These are phyloP conservation scores for Erysimum cheiri DNA, from an alignment of 441 rosid species.

Conservation along the genomic window DNA sequence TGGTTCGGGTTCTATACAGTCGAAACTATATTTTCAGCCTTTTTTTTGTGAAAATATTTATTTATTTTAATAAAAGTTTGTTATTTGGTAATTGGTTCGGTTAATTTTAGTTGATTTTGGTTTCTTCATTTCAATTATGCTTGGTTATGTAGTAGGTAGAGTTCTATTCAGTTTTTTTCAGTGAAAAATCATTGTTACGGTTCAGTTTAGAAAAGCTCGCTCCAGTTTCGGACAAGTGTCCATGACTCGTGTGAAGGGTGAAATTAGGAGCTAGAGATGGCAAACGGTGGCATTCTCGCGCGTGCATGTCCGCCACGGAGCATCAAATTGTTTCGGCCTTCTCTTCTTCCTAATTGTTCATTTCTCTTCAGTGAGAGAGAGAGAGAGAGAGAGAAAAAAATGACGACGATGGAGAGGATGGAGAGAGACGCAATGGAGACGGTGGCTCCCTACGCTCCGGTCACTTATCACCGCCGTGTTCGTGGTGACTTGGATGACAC, in stretches of 20 bases:
- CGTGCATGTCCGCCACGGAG: conserved; percentile 42
- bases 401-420: conserved; percentile 36
- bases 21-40: not conserved
- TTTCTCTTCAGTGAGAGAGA: no score
- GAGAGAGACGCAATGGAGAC: conserved; percentile 64
- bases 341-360: conserved; percentile 20
- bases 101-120: not conserved
- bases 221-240: conserved; percentile 27
- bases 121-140: not conserved
- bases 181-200: not conserved
- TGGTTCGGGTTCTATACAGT: not conserved
- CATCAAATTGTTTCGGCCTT: conserved; percentile 11
- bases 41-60: not conserved
- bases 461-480: conserved; percentile 65
- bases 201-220: not conserved
- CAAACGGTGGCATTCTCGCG: conserved; percentile 26
- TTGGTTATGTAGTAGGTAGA: not conserved
- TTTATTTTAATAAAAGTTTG: not conserved
- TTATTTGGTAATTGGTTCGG: not conserved
- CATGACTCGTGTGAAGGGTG: conserved; percentile 15
- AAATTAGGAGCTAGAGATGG: conserved; percentile 36
- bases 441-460: conserved; percentile 71
- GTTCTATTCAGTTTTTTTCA: not conserved
- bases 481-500: conserved; percentile 64
- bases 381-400: conserved; percentile 22